These are phyloP conservation scores for Podosphaera fusca DNA, from an alignment of 2,329 filamentous ascomycete genomes.

Conservation along the genomic window DNA sequence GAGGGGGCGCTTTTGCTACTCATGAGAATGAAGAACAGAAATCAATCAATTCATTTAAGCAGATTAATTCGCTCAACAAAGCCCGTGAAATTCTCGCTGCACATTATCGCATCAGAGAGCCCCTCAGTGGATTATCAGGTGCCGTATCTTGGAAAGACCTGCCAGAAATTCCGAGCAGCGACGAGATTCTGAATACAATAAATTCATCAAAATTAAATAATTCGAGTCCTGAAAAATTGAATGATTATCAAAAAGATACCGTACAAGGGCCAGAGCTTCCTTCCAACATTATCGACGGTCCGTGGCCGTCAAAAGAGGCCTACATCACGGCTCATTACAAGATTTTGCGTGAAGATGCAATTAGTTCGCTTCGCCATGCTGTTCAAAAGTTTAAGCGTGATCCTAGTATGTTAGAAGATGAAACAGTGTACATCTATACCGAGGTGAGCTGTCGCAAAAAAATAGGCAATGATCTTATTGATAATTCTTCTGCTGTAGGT, in stretches of 20 bases:
- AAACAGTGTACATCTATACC: slow-evolving; percentile 41
- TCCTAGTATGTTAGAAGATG: slow-evolving; percentile 32
- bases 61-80: background rate
- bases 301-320: slow-evolving; percentile 34
- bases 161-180: slow-evolving; percentile 30
- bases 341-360: slow-evolving; percentile 51
- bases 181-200: slow-evolving; percentile 24
- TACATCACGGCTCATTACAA: slow-evolving; percentile 57
- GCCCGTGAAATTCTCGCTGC: slow-evolving; percentile 1
- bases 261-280: slow-evolving; percentile 16
- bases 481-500: slow-evolving; percentile 25
- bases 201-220: background rate
- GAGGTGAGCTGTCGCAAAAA: slow-evolving; percentile 25
- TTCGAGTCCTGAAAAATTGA: slow-evolving; percentile 6
- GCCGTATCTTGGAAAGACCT: slow-evolving; percentile 16
- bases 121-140: slow-evolving; percentile 2
- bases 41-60: background rate
- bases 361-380: slow-evolving; percentile 44
- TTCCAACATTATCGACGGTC: slow-evolving; percentile 28
- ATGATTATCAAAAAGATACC: slow-evolving; percentile 9
- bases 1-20: background rate
- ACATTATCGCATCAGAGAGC: slow-evolving; percentile 3
- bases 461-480: background rate
- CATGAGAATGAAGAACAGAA: background rate
- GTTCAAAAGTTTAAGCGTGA: slow-evolving; percentile 30